Percentiles rank a stretch among this genome's conserved stretches.
Conservation (phyloP, 176 grass and related monocot species). For the Oryza nivara region DNA sequence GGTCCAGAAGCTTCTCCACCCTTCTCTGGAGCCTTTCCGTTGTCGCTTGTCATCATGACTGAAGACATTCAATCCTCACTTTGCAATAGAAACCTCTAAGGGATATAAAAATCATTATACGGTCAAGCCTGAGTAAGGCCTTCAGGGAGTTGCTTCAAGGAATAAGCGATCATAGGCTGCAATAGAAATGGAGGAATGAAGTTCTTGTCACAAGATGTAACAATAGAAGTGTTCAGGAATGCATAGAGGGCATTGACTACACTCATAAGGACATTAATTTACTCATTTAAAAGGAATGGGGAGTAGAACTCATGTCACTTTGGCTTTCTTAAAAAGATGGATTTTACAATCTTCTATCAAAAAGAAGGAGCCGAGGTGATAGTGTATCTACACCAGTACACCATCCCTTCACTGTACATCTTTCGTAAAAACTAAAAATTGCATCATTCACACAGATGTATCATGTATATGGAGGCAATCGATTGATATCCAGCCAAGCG, state of each 20-base stretch:
- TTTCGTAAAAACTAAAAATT: not conserved
- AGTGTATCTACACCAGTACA: not conserved
- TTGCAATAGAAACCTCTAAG: conserved; percentile 9
- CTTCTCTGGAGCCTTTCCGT: conserved; percentile 51
- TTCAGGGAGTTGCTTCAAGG: conserved; percentile 25
- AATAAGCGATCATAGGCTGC: conserved; percentile 33
- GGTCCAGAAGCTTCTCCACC: conserved; percentile 49
- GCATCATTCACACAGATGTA: not conserved
- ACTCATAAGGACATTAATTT: not conserved
- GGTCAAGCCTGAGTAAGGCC: conserved; percentile 26
- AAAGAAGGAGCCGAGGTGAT: not conserved
- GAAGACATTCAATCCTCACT: conserved; percentile 45
- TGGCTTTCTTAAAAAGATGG: no score
- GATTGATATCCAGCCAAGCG: not conserved
- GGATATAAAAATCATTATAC: conserved; percentile 40
- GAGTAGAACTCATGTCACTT: not conserved
- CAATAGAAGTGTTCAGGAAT: not conserved
- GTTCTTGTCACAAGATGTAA: not conserved
- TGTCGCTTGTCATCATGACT: conserved; percentile 49
- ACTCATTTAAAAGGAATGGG: not conserved
- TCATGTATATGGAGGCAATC: not conserved
- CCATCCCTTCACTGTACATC: not conserved
- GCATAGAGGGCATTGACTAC: not conserved
- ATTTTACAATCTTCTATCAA: not conserved
- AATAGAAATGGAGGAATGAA: not conserved